A percentile compares a stretch with the other conserved stretches of the same genome.
Conservation (phyloP, 495 filamentous ascomycete genomes). For the Pyrenula massariospora region DNA sequence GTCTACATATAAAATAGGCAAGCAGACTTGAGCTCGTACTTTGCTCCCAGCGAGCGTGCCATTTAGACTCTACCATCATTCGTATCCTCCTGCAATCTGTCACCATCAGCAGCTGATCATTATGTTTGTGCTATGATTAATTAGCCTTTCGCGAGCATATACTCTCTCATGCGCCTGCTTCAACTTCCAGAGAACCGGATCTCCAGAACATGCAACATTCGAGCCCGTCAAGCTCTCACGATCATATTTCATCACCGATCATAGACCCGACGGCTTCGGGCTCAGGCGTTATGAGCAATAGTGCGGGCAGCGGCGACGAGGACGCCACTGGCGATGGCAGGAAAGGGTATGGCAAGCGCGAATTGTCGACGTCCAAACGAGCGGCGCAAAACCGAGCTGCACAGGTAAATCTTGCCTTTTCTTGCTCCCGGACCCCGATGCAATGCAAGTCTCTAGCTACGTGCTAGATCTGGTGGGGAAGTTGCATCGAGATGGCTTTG, state of each 20-base stretch:
- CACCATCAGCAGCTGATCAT: neutral
- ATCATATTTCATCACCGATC: neutral
- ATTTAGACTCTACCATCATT: no score
- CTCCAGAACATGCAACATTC: neutral
- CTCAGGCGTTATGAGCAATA: neutral
- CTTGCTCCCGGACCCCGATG: neutral
- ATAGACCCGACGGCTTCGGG: neutral
- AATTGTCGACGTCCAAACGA: conserved; percentile 87
- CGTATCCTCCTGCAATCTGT: neutral
- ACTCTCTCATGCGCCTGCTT: neutral
- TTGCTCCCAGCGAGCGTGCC: no score
- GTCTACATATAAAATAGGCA: no score
- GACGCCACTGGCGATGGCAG: conserved; percentile 17
- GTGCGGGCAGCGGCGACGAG: neutral
- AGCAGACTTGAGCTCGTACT: no score
- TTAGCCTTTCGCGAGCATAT: neutral
- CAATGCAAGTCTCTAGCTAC: conserved; percentile 4
- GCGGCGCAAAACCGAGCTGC: conserved; percentile 95
- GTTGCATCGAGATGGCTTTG: conserved; percentile 3
- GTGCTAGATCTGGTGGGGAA: conserved; percentile 1
- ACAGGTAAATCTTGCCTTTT: conserved; percentile 53
- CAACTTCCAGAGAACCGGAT: neutral
- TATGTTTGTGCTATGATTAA: neutral
- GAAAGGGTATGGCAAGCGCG: conserved; percentile 61
- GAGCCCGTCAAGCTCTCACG: neutral